Evolutionary conservation across 148 eudicot genomes (phyloP).

Genomic region (Rheum nobile): DNA sequence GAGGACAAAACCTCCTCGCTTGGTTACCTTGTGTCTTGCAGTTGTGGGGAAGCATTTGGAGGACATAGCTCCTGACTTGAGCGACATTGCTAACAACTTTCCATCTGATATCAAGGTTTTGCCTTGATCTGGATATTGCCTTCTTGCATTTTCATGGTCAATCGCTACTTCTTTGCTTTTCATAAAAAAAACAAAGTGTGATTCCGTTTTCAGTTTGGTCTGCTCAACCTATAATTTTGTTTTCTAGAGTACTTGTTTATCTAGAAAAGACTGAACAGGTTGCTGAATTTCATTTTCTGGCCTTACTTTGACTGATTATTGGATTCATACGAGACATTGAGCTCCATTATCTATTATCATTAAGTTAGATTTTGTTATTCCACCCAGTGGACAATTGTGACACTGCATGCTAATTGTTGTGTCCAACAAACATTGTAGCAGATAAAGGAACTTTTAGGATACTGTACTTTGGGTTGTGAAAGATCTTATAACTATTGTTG

Average conservation of each 20-base stretch:
- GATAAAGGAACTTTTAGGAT: not conserved
- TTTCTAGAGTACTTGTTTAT: not conserved
- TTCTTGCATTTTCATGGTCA: not conserved
- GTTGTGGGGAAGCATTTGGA: conserved; percentile 74
- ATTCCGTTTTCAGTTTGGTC: not conserved
- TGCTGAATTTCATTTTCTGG: not conserved
- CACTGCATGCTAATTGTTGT: not conserved
- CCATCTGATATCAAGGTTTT: conserved; percentile 72
- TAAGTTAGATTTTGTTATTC: not conserved
- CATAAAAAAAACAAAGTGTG: not conserved
- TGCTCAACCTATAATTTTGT: not conserved
- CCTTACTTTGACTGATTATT: not conserved
- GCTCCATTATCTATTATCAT: not conserved
- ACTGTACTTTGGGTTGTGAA: not conserved
- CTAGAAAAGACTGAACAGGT: not conserved
- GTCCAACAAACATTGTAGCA: not conserved
- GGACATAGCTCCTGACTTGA: conserved; percentile 64
- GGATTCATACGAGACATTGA: not conserved
- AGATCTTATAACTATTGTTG: not conserved
- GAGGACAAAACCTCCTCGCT: conserved; percentile 46
- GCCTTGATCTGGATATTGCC: not conserved
- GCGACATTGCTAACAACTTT: conserved; percentile 39
- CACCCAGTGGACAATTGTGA: not conserved
- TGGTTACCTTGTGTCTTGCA: conserved; percentile 63
- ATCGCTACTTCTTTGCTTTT: not conserved